Base-by-base conservation (phyloP, 2,329 filamentous ascomycete species). In the Aureobasidium mangrovei region DNA sequence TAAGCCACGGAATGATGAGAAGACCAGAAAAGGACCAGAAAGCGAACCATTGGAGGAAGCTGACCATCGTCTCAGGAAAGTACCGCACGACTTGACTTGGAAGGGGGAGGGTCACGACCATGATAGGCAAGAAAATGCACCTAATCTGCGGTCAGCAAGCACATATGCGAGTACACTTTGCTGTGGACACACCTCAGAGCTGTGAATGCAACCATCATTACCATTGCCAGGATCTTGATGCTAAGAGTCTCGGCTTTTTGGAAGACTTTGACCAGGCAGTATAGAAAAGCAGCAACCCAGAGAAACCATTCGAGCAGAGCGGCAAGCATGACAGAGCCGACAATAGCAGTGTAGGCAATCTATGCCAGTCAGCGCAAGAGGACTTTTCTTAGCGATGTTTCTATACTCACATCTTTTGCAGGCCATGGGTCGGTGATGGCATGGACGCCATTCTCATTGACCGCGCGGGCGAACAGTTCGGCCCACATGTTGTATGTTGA, bases 231-330 rank as follows among this genome's bases (percentile, higher is more conserved):
- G 4, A 91, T 69, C 57, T 82, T 82, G 58, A 94, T 86, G 41
- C 85, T 89, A 82, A 86, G 90, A 66, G 89, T 86, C 63, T 95
- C 88, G 24, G 91, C 90, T 69, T 97, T 97, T 60, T 82, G 76
- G 64, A 86, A 95, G 31, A 91, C 90, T 68, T 96, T 95, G 65
- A 83, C 74, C 1, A 96, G 75, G 67, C 91, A 97, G 71, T 96
- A 97, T 59, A 93, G 67, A 66, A 97, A 97, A 3, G 91, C 90
- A n/a, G 86, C 83, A 39, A 97, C 78, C 89, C 91, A 96, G 10
- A 97, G 79, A 57, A 95, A 83, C 90, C 93, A 97, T 72, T 97
- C 91, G 7, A 97, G 75, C 31, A 90, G 77, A 2, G 91, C 91
- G 56, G 86, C 87, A 27, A 93, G 64, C 83, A 96, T 89, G 47